Base-by-base conservation (phyloP, 2,329 filamentous ascomycete species). In the Fusarium equiseti region DNA sequence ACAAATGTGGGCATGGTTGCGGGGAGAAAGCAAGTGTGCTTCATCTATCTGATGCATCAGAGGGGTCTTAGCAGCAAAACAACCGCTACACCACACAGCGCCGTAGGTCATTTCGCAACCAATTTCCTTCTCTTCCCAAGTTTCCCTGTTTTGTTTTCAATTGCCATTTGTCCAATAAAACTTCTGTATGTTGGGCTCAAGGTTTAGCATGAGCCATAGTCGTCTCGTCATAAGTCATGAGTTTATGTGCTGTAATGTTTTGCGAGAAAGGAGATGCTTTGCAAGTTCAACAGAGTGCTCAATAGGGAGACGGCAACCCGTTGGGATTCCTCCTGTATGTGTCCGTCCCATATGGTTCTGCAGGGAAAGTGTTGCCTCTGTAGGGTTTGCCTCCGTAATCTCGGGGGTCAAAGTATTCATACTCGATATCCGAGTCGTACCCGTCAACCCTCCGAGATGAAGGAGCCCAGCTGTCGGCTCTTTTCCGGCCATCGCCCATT, bases 401-500 rank as follows among this genome's bases (percentile, higher is more conserved):
- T 64, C 77, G 83, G 59, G 84, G 83, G 55, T 73, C 71, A 49
- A 76, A 77, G 57, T 85, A 83, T 54, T 73, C 72, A 43, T 77
- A 77, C 57, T 85, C 83, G 60, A 82, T 66, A 42, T 78, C 77
- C 51, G 71, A 75, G 58, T 84, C 83, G 63, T 82, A 77, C 67
- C 80, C 80, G 71, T 78, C 78, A 66, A 76, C 72, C 65, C 78
- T 79, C 70, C 82, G 79, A 76, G 80, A 79, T 69, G 82, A 77
- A 56, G 83, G 78, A 60, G 79, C 78, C 81, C 83, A 83, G 75
- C 81, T 83, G 73, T 84, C 82, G 70, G 82, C 79, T 72, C 84
- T 81, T 57, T 79, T 80, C 78, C 77, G 76, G 70, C 76, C 78
- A 78, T 77, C 79, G 42, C 76, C 71, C 51, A 71, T 56, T 12